Percentiles rank a stretch among this genome's conserved stretches.
These are phyloP conservation scores for Pisolithus thermaeus DNA, from an alignment of 1,284 basidiomycete species.

Conservation along the genomic window DNA sequence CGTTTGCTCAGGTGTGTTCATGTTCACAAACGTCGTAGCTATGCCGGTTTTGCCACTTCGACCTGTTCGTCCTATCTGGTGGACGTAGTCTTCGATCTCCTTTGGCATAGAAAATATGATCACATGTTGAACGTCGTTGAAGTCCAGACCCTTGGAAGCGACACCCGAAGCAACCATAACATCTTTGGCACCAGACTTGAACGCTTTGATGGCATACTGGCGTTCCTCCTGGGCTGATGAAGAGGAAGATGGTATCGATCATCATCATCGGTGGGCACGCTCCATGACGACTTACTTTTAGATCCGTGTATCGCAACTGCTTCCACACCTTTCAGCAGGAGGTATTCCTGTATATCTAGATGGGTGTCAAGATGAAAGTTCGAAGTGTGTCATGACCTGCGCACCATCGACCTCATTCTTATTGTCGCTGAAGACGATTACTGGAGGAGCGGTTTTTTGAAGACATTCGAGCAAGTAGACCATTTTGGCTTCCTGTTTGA, in stretches of 20 bases:
- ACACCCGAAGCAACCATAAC: constrained; percentile 99
- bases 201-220: constrained; percentile 96
- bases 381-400: constrained; percentile 12
- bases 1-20: constrained; percentile 95
- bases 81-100: constrained; percentile 97
- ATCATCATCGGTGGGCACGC: background rate
- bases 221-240: constrained; percentile 90
- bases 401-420: constrained; percentile 98
- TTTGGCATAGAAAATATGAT: constrained; percentile 99
- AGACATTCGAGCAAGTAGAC: constrained; percentile 95
- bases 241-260: background rate
- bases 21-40: constrained; percentile 99
- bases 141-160: constrained; percentile 96
- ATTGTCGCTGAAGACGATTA: constrained; percentile 98
- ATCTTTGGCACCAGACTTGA: constrained; percentile 95
- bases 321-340: constrained; percentile 94
- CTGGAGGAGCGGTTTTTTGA: constrained; percentile 97
- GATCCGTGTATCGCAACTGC: constrained; percentile 98
- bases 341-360: constrained; percentile 95
- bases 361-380: background rate
- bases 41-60: constrained; percentile 97
- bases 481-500: constrained; percentile 99
- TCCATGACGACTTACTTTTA: constrained; percentile 59
- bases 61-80: constrained; percentile 98
- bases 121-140: constrained; percentile 96